Percentiles rank a stretch among this genome's conserved stretches.
These are phyloP conservation scores for Ophiocordyceps australis DNA, from an alignment of 2,329 filamentous ascomycete species.

Conservation along the genomic window DNA sequence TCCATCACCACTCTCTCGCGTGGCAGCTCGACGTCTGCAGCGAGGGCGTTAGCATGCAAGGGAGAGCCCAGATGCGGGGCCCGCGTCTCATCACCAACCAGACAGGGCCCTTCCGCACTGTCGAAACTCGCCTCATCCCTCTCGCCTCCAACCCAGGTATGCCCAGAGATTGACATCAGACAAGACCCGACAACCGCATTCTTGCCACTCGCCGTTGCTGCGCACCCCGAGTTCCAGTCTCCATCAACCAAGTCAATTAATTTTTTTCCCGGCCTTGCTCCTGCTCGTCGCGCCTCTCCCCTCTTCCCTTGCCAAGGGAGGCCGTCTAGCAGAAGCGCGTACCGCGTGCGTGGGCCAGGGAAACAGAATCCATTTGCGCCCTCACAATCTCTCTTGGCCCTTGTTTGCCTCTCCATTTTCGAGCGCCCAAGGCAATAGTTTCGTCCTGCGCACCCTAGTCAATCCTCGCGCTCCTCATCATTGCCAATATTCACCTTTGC, in stretches of 20 bases:
- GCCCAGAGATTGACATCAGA: constrained; percentile 22
- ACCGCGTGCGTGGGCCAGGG: neutral
- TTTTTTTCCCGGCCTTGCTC: neutral
- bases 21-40: constrained; percentile 15
- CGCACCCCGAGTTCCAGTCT: neutral
- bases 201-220: constrained; percentile 5
- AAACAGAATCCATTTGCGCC: neutral
- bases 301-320: neutral
- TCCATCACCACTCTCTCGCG: no score
- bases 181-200: constrained; percentile 12
- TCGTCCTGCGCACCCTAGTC: constrained; percentile 9
- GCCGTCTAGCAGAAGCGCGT: constrained; percentile 2
- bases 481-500: constrained; percentile 79
- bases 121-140: constrained; percentile 4
- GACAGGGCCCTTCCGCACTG: constrained; percentile 2
- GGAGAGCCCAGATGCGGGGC: constrained; percentile 7
- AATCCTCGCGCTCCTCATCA: constrained; percentile 42
- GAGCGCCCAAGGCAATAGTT: neutral
- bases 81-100: constrained; percentile 8
- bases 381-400: no score
- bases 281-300: no score
- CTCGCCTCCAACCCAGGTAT: constrained; percentile 14
- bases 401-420: constrained; percentile 2
- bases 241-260: no score
- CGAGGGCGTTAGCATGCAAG: constrained; percentile 18